Conservation (phyloP, 768 basidiomycete species). For the Mycena indigotica region DNA sequence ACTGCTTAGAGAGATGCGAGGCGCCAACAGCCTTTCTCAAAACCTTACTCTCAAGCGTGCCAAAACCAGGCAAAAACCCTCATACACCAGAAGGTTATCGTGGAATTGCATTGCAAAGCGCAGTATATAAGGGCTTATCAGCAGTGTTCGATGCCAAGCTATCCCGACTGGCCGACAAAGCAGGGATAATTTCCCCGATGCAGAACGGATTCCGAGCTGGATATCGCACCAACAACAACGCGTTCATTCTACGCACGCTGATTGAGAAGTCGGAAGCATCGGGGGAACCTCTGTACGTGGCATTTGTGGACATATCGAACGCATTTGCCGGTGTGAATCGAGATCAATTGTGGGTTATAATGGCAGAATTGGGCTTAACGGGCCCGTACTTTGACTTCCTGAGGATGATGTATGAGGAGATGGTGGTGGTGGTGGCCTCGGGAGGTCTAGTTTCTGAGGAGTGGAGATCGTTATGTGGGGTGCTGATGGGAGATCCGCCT, state of each 20-base stretch:
- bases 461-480: too few species aligned
- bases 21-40: background rate
- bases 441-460: too few species aligned
- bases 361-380: slow-evolving; percentile 18
- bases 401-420: too few species aligned
- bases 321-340: slow-evolving; percentile 36
- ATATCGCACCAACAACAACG: slow-evolving; percentile 32
- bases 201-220: slow-evolving; percentile 34
- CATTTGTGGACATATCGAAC: slow-evolving; percentile 31
- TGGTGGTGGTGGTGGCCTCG: too few species aligned
- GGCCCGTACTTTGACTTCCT: slow-evolving; percentile 30
- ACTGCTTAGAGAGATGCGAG: background rate
- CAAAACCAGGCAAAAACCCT: slow-evolving; percentile 19
- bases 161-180: slow-evolving; percentile 12
- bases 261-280: slow-evolving; percentile 22
- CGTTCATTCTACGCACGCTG: slow-evolving; percentile 23
- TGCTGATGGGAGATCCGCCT: too few species aligned
- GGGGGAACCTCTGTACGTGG: slow-evolving; percentile 24
- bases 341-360: slow-evolving; percentile 31
- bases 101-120: slow-evolving; percentile 20
- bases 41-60: slow-evolving; percentile 1
- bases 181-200: slow-evolving; percentile 25
- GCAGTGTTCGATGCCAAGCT: slow-evolving; percentile 22
- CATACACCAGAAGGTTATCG: slow-evolving; percentile 16
- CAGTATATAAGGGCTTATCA: slow-evolving; percentile 23